These are phyloP conservation scores for Hibiscus syriacus DNA, from an alignment of 345 rosid genomes.

Conservation along the genomic window DNA sequence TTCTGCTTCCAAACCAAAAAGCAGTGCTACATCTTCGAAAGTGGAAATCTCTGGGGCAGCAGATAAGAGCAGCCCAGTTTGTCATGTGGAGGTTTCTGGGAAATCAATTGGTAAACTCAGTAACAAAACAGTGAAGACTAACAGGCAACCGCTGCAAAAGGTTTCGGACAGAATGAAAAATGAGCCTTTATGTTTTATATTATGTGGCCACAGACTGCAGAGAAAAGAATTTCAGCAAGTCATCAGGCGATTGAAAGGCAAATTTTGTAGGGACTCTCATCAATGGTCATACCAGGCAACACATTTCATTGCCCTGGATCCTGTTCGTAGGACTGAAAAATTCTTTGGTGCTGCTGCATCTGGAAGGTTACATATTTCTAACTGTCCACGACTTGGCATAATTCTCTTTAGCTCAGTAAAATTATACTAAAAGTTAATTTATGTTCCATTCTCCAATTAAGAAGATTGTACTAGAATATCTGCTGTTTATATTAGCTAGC, in stretches of 20 bases:
- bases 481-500: neutral
- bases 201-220: conserved; percentile 63
- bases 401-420: neutral
- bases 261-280: conserved; percentile 79
- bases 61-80: conserved; percentile 24
- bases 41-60: conserved; percentile 15
- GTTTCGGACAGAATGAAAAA: conserved; percentile 16
- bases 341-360: conserved; percentile 58
- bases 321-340: conserved; percentile 81
- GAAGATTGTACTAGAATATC: neutral
- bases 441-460: neutral
- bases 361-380: conserved; percentile 33
- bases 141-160: conserved; percentile 9
- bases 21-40: conserved; percentile 8
- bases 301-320: conserved; percentile 65
- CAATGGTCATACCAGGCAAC: conserved; percentile 98
- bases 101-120: conserved; percentile 24
- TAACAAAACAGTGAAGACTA: conserved; percentile 19
- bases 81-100: conserved; percentile 12
- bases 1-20: conserved; percentile 10
- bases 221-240: conserved; percentile 71
- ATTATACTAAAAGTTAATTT: neutral
- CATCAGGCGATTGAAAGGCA: conserved; percentile 61
- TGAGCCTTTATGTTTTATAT: conserved; percentile 51
- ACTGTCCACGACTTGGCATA: conserved; percentile 2